A percentile compares a stretch with the other conserved stretches of the same genome.
Conservation (phyloP, 2,329 filamentous ascomycete genomes). For the Phyllachora maydis region DNA sequence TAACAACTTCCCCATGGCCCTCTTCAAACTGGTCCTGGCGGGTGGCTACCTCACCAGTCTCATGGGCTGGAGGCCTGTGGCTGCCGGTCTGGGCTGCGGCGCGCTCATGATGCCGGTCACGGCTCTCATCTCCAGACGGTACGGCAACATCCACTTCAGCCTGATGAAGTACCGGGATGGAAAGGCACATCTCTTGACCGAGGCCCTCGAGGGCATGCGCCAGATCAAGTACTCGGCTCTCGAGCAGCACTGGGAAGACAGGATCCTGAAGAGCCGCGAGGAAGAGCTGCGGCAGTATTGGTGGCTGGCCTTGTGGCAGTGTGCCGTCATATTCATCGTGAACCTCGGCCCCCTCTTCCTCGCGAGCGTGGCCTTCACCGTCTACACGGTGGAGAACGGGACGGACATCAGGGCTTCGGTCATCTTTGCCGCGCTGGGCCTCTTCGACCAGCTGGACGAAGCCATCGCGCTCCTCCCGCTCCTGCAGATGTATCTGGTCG, state of each 20-base stretch:
- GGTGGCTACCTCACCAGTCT: constrained; percentile 11
- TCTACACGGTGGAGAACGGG: constrained; percentile 12
- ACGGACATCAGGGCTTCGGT: constrained; percentile 12
- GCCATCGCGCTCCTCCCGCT: constrained; percentile 11
- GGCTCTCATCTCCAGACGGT: constrained; percentile 10
- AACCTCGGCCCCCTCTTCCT: constrained; percentile 12
- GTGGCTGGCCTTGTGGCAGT: constrained; percentile 11
- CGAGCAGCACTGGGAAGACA: constrained; percentile 13
- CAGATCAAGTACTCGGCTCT: constrained; percentile 17
- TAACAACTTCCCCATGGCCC: constrained; percentile 12
- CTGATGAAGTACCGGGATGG: constrained; percentile 14
- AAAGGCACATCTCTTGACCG: constrained; percentile 13
- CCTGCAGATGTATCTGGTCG: constrained; percentile 13
- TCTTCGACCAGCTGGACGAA: constrained; percentile 14
- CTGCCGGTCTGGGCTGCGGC: constrained; percentile 10
- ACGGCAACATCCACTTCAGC: constrained; percentile 11
- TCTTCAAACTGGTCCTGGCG: constrained; percentile 12
- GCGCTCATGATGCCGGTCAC: constrained; percentile 10
- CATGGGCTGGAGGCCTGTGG: constrained; percentile 12
- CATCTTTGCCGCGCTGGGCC: constrained; percentile 13
- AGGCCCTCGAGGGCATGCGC: constrained; percentile 15
- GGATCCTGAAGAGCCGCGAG: constrained; percentile 12
- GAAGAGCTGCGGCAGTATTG: constrained; percentile 14
- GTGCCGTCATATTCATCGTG: constrained; percentile 10
- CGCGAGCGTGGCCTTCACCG: constrained; percentile 10